These are phyloP conservation scores for Stephanodiscus minutulus DNA, from an alignment of 108 stramenopile genomes.

Conservation along the genomic window DNA sequence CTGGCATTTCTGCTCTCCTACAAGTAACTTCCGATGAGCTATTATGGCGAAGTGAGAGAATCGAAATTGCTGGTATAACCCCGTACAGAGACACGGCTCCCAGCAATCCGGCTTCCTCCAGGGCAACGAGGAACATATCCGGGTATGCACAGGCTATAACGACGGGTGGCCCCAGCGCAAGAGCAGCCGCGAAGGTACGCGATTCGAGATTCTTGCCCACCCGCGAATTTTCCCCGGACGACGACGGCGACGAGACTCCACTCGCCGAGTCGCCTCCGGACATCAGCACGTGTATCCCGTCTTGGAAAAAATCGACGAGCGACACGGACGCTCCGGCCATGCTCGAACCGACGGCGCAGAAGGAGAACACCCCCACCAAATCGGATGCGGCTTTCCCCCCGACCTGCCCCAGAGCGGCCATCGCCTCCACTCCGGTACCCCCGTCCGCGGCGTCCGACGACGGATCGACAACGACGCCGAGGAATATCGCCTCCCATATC, in stretches of 20 bases:
- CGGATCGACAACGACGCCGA: constrained; percentile 43
- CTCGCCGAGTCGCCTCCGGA: not conserved
- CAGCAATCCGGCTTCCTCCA: constrained; percentile 49
- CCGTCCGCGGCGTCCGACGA: constrained; percentile 19
- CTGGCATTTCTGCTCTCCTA: constrained; percentile 27
- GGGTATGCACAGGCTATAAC: constrained; percentile 42
- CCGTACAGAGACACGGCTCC: constrained; percentile 53
- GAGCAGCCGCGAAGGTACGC: constrained; percentile 31
- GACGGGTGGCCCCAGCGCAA: constrained; percentile 46
- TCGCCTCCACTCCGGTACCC: constrained; percentile 25
- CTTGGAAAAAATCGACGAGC: constrained; percentile 53
- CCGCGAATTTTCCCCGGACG: not conserved
- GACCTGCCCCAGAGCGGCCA: constrained; percentile 19
- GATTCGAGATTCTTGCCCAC: not conserved
- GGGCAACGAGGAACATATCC: constrained; percentile 38
- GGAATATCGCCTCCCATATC: constrained; percentile 51
- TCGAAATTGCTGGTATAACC: constrained; percentile 43
- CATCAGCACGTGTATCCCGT: constrained; percentile 20
- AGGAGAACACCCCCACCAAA: constrained; percentile 45
- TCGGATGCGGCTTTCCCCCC: constrained; percentile 31
- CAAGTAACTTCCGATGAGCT: not conserved
- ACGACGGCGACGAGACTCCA: not conserved
- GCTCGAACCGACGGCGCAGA: constrained; percentile 52
- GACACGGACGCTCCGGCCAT: constrained; percentile 58
- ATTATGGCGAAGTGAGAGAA: constrained; percentile 22